phyloP scores from a whole-genome alignment of 1,284 basidiomycete species.

The Heterobasidion annosum region DNA sequence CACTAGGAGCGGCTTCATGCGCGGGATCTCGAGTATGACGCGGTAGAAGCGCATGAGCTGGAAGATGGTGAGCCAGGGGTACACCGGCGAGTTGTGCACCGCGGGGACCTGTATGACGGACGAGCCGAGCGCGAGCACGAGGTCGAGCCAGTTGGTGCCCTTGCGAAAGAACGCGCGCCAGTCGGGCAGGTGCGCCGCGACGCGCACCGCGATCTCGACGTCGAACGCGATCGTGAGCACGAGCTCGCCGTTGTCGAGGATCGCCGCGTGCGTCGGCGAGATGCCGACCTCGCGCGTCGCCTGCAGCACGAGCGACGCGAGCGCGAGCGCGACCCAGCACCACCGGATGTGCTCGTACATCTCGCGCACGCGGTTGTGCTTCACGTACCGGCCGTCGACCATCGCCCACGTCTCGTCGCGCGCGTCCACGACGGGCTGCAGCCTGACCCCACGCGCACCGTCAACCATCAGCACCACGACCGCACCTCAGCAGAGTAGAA shows the following conservation, averaged over 20 bases:
- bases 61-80: conserved; percentile 90
- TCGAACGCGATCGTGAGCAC: conserved; percentile 83
- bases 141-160: conserved; percentile 72
- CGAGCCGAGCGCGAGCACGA: conserved; percentile 73
- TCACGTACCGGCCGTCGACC: conserved; percentile 32
- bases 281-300: conserved; percentile 64
- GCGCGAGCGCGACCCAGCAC: conserved; percentile 74
- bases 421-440: conserved; percentile 39
- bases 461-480: neutral
- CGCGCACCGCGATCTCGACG: conserved; percentile 78
- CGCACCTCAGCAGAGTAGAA: neutral
- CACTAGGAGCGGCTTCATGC: conserved; percentile 77
- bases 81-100: conserved; percentile 58
- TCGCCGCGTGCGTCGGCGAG: conserved; percentile 30
- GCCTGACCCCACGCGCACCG: conserved; percentile 20
- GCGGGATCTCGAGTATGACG: conserved; percentile 83
- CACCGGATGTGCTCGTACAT: conserved; percentile 57
- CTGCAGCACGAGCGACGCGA: conserved; percentile 70
- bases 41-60: conserved; percentile 89
- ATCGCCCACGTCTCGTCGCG: conserved; percentile 50
- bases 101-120: conserved; percentile 83
- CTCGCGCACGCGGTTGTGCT: conserved; percentile 39
- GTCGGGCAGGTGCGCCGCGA: conserved; percentile 69
- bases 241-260: conserved; percentile 66
- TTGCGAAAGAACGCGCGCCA: conserved; percentile 75